A percentile compares a stretch with the other conserved stretches of the same genome.
These are phyloP conservation scores for Scalesia atractyloides DNA, from an alignment of 129 eudicot genomes.

Conservation along the genomic window DNA sequence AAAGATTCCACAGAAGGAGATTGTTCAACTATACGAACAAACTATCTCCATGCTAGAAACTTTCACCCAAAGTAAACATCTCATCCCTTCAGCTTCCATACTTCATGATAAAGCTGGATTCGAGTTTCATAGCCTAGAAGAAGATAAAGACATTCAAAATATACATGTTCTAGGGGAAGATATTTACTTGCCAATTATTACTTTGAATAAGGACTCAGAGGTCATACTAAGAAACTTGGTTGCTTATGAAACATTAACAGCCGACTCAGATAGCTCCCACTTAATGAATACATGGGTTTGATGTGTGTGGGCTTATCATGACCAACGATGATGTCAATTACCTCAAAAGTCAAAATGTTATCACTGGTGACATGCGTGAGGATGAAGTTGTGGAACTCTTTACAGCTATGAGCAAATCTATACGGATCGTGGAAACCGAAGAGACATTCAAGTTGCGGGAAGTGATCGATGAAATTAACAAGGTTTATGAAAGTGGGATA, in stretches of 20 bases:
- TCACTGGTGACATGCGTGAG: conserved; percentile 19
- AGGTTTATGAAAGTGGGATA: background rate
- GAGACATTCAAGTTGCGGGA: conserved; percentile 1
- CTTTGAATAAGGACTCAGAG: no score
- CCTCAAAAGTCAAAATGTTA: conserved; percentile 12
- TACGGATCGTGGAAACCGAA: background rate
- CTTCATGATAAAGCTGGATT: no score
- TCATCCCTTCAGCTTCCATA: no score
- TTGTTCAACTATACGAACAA: conserved; percentile 9
- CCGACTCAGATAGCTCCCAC: no score
- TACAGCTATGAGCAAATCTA: conserved; percentile 36
- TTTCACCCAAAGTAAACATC: conserved; percentile 6
- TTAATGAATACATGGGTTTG: no score
- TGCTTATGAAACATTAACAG: no score
- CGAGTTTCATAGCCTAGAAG: no score
- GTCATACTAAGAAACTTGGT: no score
- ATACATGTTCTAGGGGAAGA: no score
- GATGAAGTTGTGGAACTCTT: conserved; percentile 38
- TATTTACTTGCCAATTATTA: no score
- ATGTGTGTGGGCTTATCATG: no score
- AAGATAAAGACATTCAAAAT: no score
- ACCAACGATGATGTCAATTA: background rate
- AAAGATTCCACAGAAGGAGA: background rate
- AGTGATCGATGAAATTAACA: conserved; percentile 3
- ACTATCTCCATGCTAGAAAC: background rate